phyloP scores from a whole-genome alignment of 176 grass and related monocot species.

The Hordeum vulgare region DNA sequence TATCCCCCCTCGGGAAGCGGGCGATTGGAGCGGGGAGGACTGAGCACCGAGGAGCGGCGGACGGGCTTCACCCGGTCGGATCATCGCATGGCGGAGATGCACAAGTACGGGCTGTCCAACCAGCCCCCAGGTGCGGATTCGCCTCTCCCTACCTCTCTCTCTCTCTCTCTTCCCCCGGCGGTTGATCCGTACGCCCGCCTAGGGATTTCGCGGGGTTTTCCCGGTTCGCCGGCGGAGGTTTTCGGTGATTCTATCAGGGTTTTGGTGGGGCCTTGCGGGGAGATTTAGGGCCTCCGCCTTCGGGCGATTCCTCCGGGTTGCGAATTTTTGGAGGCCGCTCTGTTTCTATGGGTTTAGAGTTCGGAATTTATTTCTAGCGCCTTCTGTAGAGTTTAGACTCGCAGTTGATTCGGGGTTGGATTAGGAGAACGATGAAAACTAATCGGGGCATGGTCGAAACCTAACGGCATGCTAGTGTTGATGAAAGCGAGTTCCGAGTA shows the following conservation, averaged over 20 bases:
- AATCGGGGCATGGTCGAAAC: background rate
- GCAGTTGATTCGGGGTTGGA: background rate
- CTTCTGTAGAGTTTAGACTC: background rate
- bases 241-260: background rate
- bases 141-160: background rate
- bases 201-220: background rate
- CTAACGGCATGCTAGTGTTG: background rate
- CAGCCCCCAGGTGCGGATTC: conserved; percentile 39
- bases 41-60: background rate
- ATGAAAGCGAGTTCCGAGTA: background rate
- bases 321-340: background rate
- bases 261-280: background rate
- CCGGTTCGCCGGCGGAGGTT: background rate
- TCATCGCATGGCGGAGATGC: conserved; percentile 52
- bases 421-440: background rate
- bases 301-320: background rate
- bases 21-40: background rate
- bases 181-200: background rate
- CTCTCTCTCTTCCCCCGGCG: background rate
- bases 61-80: conserved; percentile 1
- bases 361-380: background rate
- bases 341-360: background rate
- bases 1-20: conserved; percentile 8
- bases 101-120: conserved; percentile 28
- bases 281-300: background rate